Evolutionary conservation across 331 rosid species (phyloP).

Genomic region (Malus hybrid): DNA sequence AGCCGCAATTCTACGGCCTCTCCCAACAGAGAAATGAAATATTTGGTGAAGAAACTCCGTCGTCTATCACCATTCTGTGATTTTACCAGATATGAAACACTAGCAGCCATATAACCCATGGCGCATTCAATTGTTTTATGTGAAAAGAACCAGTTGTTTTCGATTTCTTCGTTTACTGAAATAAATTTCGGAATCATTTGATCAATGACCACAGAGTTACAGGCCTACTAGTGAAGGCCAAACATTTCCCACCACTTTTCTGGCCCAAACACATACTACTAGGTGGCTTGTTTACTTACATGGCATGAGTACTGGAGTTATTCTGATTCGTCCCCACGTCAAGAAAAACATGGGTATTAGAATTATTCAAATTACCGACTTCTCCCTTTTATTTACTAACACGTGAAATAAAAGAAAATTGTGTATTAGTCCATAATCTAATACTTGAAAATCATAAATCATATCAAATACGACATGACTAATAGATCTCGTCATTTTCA

Average conservation of each 20-base stretch:
- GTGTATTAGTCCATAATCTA: background rate
- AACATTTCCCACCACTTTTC: background rate
- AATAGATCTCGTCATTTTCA: background rate
- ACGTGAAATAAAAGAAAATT: too few species aligned
- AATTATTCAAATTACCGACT: background rate
- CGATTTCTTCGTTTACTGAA: background rate
- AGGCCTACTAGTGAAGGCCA: background rate
- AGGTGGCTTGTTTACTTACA: background rate
- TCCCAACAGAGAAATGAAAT: background rate
- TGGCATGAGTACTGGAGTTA: background rate
- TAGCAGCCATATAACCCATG: background rate
- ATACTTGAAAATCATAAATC: background rate
- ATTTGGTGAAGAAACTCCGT: background rate
- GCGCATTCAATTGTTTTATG: background rate
- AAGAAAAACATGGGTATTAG: background rate
- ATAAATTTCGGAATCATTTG: background rate
- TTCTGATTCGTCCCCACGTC: background rate
- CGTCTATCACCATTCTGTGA: background rate
- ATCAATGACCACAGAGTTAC: background rate
- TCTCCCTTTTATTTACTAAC: background rate
- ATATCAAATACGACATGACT: background rate
- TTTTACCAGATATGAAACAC: background rate
- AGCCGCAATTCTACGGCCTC: background rate
- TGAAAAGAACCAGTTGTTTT: background rate
- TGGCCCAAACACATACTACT: background rate